Percentiles rank a stretch among this genome's conserved stretches.
phyloP scores from a whole-genome alignment of 139 green algal species.

The Closterium sp. region DNA sequence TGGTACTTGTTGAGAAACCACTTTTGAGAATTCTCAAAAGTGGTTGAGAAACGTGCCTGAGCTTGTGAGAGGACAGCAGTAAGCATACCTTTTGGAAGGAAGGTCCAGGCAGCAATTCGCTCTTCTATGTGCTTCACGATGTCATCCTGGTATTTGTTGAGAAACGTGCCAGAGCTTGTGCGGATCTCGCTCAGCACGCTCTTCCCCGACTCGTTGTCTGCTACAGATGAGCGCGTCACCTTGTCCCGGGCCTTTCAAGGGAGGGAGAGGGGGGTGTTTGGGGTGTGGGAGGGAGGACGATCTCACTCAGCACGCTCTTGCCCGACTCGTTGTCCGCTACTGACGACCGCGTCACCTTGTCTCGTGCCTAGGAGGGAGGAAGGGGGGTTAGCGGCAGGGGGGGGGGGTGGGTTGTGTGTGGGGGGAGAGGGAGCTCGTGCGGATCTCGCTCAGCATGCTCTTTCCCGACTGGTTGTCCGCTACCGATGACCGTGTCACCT shows the following conservation, averaged over 20 bases:
- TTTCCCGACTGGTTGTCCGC: constrained; percentile 50
- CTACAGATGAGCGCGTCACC: constrained; percentile 29
- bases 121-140: constrained; percentile 7
- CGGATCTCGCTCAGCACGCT: constrained; percentile 22
- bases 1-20: not conserved
- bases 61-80: constrained; percentile 1
- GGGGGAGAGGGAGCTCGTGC: constrained; percentile 18
- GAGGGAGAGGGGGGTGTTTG: too few species aligned
- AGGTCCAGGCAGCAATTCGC: constrained; percentile 17
- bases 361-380: constrained; percentile 11
- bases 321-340: constrained; percentile 56
- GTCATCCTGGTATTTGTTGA: constrained; percentile 21
- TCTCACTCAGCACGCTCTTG: constrained; percentile 42
- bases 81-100: constrained; percentile 1
- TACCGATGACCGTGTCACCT: constrained; percentile 46
- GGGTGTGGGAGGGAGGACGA: not conserved
- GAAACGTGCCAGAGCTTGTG: constrained; percentile 44
- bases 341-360: constrained; percentile 40
- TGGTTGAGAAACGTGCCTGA: constrained; percentile 38
- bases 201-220: constrained; percentile 37
- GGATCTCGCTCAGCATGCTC: constrained; percentile 44
- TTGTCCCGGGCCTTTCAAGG: not conserved
- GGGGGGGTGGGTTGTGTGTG: too few species aligned
- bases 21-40: too few species aligned
- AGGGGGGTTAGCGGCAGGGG: too few species aligned